Evolutionary conservation across 345 rosid genomes (phyloP).

Genomic region (Pugionium cornutum): DNA sequence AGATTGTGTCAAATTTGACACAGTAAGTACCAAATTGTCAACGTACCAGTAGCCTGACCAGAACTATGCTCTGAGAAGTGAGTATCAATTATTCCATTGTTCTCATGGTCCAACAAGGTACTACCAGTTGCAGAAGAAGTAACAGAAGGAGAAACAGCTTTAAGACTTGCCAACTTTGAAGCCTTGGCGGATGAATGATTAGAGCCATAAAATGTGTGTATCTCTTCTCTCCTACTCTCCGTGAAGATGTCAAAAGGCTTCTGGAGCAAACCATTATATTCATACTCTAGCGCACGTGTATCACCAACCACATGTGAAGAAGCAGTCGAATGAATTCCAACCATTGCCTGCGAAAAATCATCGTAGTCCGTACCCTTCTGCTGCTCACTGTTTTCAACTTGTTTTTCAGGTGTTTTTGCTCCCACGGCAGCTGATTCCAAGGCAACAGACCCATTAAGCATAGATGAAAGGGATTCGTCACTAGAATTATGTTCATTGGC

Average conservation of each 20-base stretch:
- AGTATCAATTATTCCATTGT: conserved; percentile 35
- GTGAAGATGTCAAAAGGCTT: conserved; percentile 38
- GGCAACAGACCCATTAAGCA: conserved; percentile 40
- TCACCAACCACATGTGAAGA: conserved; percentile 40
- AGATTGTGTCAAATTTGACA: background rate
- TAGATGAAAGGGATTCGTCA: conserved; percentile 30
- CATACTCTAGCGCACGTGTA: conserved; percentile 32
- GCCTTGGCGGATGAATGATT: conserved; percentile 43
- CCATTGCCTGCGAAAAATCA: conserved; percentile 32
- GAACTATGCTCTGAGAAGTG: conserved; percentile 40
- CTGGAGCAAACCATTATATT: conserved; percentile 18
- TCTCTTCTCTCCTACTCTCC: conserved; percentile 59
- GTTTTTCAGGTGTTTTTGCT: conserved; percentile 38
- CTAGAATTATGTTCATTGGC: conserved; percentile 37
- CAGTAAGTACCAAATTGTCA: conserved; percentile 23
- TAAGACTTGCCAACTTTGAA: conserved; percentile 41
- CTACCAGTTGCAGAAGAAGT: conserved; percentile 45
- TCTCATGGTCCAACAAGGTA: conserved; percentile 48
- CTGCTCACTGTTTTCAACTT: conserved; percentile 31
- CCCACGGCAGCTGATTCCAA: conserved; percentile 43
- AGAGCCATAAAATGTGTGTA: conserved; percentile 56
- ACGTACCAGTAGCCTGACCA: conserved; percentile 55
- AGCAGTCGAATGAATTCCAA: conserved; percentile 34
- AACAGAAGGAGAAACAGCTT: conserved; percentile 46
- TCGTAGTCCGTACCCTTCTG: conserved; percentile 30